These are phyloP conservation scores for Crithidia acanthocephali DNA, from an alignment of 208 protist genomes.

Conservation along the genomic window DNA sequence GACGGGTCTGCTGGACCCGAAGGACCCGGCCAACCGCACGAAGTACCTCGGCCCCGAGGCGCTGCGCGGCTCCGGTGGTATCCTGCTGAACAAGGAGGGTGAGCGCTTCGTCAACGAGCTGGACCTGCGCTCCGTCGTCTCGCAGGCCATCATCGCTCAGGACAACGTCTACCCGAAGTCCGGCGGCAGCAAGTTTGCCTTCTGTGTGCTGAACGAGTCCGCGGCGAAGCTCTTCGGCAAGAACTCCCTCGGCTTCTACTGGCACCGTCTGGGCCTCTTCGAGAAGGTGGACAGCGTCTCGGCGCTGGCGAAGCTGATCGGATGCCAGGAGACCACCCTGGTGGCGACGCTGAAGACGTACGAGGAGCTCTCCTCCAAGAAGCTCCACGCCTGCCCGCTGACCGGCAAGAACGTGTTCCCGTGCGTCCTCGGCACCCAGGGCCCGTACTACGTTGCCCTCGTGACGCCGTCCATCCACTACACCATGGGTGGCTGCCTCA, in stretches of 20 bases:
- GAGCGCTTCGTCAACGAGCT: conserved; percentile 97
- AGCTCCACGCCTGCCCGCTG: conserved; percentile 39
- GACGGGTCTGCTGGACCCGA: conserved; percentile 95
- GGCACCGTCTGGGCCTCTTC: conserved; percentile 79
- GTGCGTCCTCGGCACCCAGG: conserved; percentile 59
- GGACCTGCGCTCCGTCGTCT: conserved; percentile 94
- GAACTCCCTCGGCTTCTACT: conserved; percentile 85
- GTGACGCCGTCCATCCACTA: conserved; percentile 97
- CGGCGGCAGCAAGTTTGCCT: conserved; percentile 68
- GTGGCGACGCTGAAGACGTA: conserved; percentile 64
- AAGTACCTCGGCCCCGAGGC: conserved; percentile 97
- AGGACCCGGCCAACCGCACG: conserved; percentile 78
- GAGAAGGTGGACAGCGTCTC: conserved; percentile 49
- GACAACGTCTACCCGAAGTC: conserved; percentile 67
- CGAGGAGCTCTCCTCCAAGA: conserved; percentile 44
- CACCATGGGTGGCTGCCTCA: conserved; percentile 96
- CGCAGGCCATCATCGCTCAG: conserved; percentile 85
- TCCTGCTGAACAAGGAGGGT: conserved; percentile 93
- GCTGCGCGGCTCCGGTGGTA: conserved; percentile 93
- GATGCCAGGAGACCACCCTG: conserved; percentile 47
- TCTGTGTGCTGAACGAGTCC: conserved; percentile 85
- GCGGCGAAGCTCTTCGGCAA: conserved; percentile 78
- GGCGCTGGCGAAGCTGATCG: conserved; percentile 73
- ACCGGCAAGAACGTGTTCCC: conserved; percentile 89
- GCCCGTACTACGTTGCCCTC: conserved; percentile 81